Evolutionary conservation across 495 filamentous ascomycete genomes (phyloP).

Genomic region (Aspergillus incahuasiensis): DNA sequence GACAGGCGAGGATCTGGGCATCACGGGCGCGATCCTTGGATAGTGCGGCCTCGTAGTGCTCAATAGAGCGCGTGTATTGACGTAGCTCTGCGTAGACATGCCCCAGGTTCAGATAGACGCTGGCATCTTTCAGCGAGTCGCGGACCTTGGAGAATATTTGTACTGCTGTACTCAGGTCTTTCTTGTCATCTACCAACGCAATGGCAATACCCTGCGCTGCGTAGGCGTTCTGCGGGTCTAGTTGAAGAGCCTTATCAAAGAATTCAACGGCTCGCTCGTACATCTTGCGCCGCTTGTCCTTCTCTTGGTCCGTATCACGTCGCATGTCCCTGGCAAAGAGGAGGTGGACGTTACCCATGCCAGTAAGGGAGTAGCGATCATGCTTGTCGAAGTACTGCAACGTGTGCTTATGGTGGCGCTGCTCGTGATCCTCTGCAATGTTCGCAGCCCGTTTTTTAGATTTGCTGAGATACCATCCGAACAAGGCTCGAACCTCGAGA

Average conservation of each 20-base stretch:
- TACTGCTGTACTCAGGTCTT: constrained; percentile 73
- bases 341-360: constrained; percentile 93
- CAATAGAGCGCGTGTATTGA: constrained; percentile 84
- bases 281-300: constrained; percentile 77
- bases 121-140: constrained; percentile 81
- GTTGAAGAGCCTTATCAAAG: constrained; percentile 92
- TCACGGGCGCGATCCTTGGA: constrained; percentile 76
- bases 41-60: constrained; percentile 87
- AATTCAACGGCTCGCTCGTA: constrained; percentile 94
- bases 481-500: constrained; percentile 84
- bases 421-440: constrained; percentile 82
- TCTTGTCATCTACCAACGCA: constrained; percentile 87
- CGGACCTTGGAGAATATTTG: constrained; percentile 82
- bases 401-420: constrained; percentile 93
- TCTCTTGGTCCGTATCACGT: constrained; percentile 80
- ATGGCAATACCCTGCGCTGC: constrained; percentile 95
- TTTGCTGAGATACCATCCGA: constrained; percentile 89
- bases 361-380: constrained; percentile 87
- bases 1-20: constrained; percentile 77
- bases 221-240: constrained; percentile 90
- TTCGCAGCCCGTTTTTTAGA: constrained; percentile 75
- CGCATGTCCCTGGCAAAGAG: constrained; percentile 88
- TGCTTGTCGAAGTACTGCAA: constrained; percentile 94
- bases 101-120: constrained; percentile 85
- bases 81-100: constrained; percentile 86